phyloP scores from a whole-genome alignment of 805 yeast genomes.

The Sugiyamaella mastotermitis region DNA sequence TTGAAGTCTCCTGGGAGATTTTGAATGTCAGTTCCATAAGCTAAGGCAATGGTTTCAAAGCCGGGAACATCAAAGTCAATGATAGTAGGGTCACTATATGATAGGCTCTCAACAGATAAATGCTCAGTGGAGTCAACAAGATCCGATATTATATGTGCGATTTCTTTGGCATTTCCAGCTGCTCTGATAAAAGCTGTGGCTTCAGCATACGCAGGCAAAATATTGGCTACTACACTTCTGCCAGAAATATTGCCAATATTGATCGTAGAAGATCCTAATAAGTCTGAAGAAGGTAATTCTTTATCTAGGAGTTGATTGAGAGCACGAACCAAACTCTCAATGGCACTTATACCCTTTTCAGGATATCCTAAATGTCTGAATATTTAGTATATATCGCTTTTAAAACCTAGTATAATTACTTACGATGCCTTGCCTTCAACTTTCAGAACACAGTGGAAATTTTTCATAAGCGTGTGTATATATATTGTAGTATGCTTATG shows the following conservation, averaged over 20 bases:
- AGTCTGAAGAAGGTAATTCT: constrained; percentile 44
- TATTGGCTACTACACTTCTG: constrained; percentile 58
- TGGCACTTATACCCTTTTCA: constrained; percentile 58
- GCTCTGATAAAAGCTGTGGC: constrained; percentile 49
- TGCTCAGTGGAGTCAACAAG: constrained; percentile 28
- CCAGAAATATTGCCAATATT: constrained; percentile 54
- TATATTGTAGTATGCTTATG: too few relatives aligned
- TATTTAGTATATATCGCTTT: constrained; percentile 29
- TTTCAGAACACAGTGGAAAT: too few relatives aligned
- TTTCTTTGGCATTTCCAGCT: constrained; percentile 39
- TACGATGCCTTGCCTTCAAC: constrained; percentile 47
- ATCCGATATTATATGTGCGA: constrained; percentile 33
- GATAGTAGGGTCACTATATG: constrained; percentile 36
- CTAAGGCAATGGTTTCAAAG: constrained; percentile 45
- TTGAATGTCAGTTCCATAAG: constrained; percentile 52
- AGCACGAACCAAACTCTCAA: constrained; percentile 46
- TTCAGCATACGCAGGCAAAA: constrained; percentile 51
- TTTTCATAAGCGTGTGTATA: too few relatives aligned
- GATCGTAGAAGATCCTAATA: constrained; percentile 55
- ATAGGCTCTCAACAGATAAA: constrained; percentile 17
- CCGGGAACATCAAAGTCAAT: constrained; percentile 58
- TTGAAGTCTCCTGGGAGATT: constrained; percentile 35
- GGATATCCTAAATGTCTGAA: constrained; percentile 74
- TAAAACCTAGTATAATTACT: not conserved
- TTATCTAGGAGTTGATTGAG: constrained; percentile 40